A percentile compares a stretch with the other conserved stretches of the same genome.
These are phyloP conservation scores for Pythium vanterpoolii DNA, from an alignment of 352 stramenopile species.

Conservation along the genomic window DNA sequence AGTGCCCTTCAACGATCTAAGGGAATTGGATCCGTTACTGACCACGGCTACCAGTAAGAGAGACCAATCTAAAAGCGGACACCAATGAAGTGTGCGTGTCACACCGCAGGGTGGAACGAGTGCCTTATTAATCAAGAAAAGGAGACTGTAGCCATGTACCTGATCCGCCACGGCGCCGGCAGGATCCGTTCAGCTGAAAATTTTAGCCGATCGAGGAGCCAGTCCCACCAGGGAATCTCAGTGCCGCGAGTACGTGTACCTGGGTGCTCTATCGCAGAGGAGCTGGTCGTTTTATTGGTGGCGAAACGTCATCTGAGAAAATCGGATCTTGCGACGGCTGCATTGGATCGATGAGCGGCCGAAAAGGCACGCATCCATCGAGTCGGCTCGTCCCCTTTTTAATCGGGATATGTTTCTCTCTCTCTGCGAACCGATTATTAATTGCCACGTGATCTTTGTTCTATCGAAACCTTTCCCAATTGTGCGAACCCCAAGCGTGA, in stretches of 20 bases:
- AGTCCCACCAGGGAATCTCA: no score
- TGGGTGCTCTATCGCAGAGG: no score
- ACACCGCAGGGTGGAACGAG: background rate
- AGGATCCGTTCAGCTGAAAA: no score
- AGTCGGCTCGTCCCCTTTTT: no score
- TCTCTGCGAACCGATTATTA: no score
- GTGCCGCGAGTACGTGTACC: no score
- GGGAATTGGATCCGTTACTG: background rate
- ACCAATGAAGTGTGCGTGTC: background rate
- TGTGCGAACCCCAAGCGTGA: background rate
- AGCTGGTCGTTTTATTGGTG: no score
- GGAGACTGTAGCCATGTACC: background rate
- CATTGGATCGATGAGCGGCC: background rate
- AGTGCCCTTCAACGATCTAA: background rate
- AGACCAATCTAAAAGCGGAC: background rate
- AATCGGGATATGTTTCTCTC: no score
- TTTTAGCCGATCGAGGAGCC: no score
- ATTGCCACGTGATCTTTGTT: no score
- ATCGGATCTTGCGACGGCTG: background rate
- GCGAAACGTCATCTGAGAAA: conserved; percentile 17
- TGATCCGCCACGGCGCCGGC: no score
- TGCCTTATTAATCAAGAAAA: background rate
- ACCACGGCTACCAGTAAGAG: no score
- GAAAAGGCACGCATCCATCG: background rate
- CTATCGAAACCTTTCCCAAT: background rate